Evolutionary conservation across 202 grass and related monocot genomes (phyloP), one percentile per base, ranked within the genome.

Genomic region (Carex arenaria): DNA sequence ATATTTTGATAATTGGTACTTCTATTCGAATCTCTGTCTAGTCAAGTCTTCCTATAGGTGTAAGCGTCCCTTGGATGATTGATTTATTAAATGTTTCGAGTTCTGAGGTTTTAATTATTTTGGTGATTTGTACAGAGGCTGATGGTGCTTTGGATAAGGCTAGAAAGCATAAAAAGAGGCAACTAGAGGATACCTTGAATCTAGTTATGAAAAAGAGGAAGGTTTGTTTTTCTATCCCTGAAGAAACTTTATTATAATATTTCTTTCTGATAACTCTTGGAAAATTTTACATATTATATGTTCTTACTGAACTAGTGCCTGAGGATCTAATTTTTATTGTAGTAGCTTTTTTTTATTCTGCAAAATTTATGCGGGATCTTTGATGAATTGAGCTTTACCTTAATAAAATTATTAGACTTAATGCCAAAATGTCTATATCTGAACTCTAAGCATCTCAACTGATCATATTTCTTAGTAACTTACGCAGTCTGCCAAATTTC

Each of bases 131-230:
- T 36, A 78, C 87, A 99, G 93, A 96, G 75, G 93, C 97, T 6
- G 97, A 99, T 90, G 97, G 91, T 89, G 97, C 97, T 74, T 87
- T 99, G 4, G 97, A 99, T 80, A 99, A 99, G 88, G 93, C 97
- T 66, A 94, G 97, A 74, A 99, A 99, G 72, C 97, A 99, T 92
- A 99, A 99, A 87, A 99, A 99, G 89, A 92, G 93, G 72, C 97
- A 99, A 80, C 97, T 99, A 77, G 93, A 99, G 66, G 96, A 99
- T 85, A 96, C 97, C 64, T 88, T 87, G 62, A 94, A 99, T 88
- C 86, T 99, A 81, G 89, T 99, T 87, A 20, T 96, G 81, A 99
- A 99, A 82, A 99, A 99, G 94, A 90, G 96, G 68, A 99, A 99
- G 93, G 96, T 96, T 92, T 80, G 72, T 61, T 93, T 90, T 83